Evolutionary conservation across 2,329 filamentous ascomycete species (phyloP).

Genomic region (Teratosphaeria nubilosa): DNA sequence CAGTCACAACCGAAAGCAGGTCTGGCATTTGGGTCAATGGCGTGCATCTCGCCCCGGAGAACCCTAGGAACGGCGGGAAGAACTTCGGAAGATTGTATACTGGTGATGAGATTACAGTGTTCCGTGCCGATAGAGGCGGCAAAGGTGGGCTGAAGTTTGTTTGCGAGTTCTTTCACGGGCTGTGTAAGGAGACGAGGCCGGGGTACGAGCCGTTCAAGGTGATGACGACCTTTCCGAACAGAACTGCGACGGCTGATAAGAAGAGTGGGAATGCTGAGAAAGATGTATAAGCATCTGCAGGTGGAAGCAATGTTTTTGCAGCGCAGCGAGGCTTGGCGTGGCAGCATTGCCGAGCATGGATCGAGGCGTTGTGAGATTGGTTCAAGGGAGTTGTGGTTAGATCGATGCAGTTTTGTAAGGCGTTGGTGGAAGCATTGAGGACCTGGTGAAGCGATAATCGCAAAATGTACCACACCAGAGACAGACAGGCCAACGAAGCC

Average conservation of each 20-base stretch:
- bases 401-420: not conserved
- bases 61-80: slow-evolving; percentile 21
- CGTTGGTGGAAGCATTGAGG: not conserved
- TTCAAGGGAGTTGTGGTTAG: not conserved
- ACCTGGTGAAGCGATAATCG: not conserved
- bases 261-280: not conserved
- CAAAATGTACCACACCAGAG: not conserved
- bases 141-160: slow-evolving; percentile 30
- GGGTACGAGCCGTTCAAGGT: not conserved
- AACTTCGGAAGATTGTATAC: slow-evolving; percentile 61
- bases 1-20: slow-evolving; percentile 71
- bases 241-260: not conserved
- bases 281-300: not conserved
- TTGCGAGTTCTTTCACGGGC: slow-evolving; percentile 34
- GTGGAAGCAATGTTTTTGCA: not conserved
- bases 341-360: too few species aligned
- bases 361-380: not conserved
- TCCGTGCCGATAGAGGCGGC: slow-evolving; percentile 36
- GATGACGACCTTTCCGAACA: not conserved
- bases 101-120: slow-evolving; percentile 68
- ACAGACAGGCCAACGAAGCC: not conserved
- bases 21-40: slow-evolving; percentile 69
- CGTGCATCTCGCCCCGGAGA: slow-evolving; percentile 40
- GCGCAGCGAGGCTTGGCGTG: not conserved
- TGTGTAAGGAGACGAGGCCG: slow-evolving; percentile 18